Evolutionary conservation across 2,329 filamentous ascomycete genomes (phyloP), one percentile per base, ranked within the genome.

Genomic region (Cladosporium sp.): DNA sequence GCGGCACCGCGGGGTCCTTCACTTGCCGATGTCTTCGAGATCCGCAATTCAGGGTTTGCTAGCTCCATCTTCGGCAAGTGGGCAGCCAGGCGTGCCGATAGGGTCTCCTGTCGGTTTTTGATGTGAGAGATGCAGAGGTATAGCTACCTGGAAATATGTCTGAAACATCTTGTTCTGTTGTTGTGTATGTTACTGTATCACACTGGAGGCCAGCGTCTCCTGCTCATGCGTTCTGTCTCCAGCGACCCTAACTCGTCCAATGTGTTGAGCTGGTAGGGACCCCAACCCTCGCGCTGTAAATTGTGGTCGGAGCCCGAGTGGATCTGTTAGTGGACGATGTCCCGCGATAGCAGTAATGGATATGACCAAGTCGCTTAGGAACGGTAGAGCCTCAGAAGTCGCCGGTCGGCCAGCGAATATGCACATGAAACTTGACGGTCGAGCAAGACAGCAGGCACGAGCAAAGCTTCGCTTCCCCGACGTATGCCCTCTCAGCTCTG

Each of bases 1-100:
- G 49, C 23, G 49, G 49, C 49, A 46, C 40, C n/a, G 52, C 52
- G 52, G 52, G 28, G 52, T 55, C 28, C 52, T 55, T 55, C 52
- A 55, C 52, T 33, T 55, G 52, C 52, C 52, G 52, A 55, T 21
- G 31, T 11, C 28, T 33, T 21, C n/a, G 28, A 40, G 55, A 21
- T 35, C 55, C 55, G 33, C 33, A 16, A 18, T 57, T 57, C 21
- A 40, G 33, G 16, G 29, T 57, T 57, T 28, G 33, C 55, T 31
- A 33, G 52, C 12, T 29, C 18, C 16, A 14, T 18, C 14, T 57
- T 28, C 55, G 55, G 55, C 55, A 57, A 37, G 55, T 57, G 55
- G 31, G 29, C 33, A 16, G 55, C 55, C n/a, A 23, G 55, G 40
- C 55, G 23, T 57, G 33, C 55, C 55, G 55, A 57, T 40, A 40